phyloP scores from a whole-genome alignment of 768 basidiomycete species.

The Rhizopogon salebrosus region DNA sequence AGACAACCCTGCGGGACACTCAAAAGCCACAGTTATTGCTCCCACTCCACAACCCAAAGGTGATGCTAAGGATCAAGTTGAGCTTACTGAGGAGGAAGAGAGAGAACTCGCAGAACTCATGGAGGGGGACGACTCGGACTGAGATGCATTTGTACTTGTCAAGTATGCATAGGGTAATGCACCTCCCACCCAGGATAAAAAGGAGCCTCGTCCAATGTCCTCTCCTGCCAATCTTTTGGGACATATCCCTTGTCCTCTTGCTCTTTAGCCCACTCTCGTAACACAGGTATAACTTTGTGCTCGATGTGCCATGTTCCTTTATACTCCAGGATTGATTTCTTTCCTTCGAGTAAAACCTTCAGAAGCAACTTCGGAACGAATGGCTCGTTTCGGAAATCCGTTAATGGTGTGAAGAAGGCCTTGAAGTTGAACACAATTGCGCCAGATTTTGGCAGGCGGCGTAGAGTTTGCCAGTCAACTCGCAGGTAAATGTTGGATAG shows the following conservation, averaged over 20 bases:
- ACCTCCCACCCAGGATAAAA: conserved; percentile 46
- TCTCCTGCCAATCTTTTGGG: conserved; percentile 42
- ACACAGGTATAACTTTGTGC: conserved; percentile 40
- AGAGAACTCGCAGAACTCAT: conserved; percentile 81
- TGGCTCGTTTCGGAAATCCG: conserved; percentile 38
- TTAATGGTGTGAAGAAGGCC: conserved; percentile 46
- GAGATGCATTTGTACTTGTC: background rate
- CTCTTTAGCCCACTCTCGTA: conserved; percentile 41
- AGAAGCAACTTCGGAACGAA: conserved; percentile 43
- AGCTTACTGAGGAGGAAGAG: conserved; percentile 85
- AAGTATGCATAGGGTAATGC: conserved; percentile 14
- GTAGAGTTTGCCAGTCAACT: conserved; percentile 53
- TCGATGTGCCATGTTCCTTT: conserved; percentile 38
- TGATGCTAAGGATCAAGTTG: conserved; percentile 23
- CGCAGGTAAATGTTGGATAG: conserved; percentile 40
- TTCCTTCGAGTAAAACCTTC: conserved; percentile 37
- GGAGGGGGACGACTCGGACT: conserved; percentile 29
- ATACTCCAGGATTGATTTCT: conserved; percentile 36
- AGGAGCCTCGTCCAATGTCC: conserved; percentile 45
- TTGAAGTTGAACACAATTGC: conserved; percentile 53
- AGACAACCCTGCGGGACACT: conserved; percentile 13
- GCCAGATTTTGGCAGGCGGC: conserved; percentile 40
- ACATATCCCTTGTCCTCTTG: conserved; percentile 44
- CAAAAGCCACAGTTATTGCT: conserved; percentile 14
- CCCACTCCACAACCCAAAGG: conserved; percentile 24